A percentile compares a stretch with the other conserved stretches of the same genome.
These are phyloP conservation scores for Diaporthe caulivora DNA, from an alignment of 2,329 filamentous ascomycete genomes.

Conservation along the genomic window DNA sequence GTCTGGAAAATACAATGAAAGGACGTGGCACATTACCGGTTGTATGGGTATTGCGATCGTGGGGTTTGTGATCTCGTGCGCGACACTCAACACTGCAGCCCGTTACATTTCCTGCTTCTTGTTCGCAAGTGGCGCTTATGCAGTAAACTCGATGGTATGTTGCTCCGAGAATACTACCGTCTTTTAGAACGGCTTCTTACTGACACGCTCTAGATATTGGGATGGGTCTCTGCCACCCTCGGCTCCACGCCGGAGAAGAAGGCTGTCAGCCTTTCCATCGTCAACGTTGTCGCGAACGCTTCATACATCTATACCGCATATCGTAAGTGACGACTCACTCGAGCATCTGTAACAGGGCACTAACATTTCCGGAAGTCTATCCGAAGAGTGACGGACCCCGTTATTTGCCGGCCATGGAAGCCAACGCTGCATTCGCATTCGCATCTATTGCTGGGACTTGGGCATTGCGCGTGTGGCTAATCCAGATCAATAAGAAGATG, in stretches of 20 bases:
- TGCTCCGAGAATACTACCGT: accelerated
- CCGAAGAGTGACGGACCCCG: slow-evolving; percentile 3
- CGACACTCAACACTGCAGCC: slow-evolving; percentile 47
- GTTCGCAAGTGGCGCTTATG: slow-evolving; percentile 51
- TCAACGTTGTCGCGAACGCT: neutral
- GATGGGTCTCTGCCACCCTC: slow-evolving; percentile 56
- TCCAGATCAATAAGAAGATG: slow-evolving; percentile 2
- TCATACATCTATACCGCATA: neutral
- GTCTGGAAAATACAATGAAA: slow-evolving; percentile 57
- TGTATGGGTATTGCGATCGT: slow-evolving; percentile 54
- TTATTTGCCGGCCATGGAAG: neutral
- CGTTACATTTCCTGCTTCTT: slow-evolving; percentile 51
- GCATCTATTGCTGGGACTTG: slow-evolving; percentile 11
- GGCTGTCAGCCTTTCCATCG: slow-evolving; percentile 44
- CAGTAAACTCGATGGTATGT: slow-evolving; percentile 53
- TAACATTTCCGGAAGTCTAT: neutral
- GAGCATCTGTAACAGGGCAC: accelerated
- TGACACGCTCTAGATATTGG: slow-evolving; percentile 47
- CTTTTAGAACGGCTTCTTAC: neutral
- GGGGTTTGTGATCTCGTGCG: slow-evolving; percentile 53
- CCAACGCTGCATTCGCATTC: slow-evolving; percentile 1
- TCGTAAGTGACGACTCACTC: neutral
- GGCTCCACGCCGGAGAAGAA: slow-evolving; percentile 60
- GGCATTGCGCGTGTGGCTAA: neutral
- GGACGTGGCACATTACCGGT: slow-evolving; percentile 55